phyloP scores from a whole-genome alignment of 352 stramenopile genomes.

The Phytophthora pseudosyringae region DNA sequence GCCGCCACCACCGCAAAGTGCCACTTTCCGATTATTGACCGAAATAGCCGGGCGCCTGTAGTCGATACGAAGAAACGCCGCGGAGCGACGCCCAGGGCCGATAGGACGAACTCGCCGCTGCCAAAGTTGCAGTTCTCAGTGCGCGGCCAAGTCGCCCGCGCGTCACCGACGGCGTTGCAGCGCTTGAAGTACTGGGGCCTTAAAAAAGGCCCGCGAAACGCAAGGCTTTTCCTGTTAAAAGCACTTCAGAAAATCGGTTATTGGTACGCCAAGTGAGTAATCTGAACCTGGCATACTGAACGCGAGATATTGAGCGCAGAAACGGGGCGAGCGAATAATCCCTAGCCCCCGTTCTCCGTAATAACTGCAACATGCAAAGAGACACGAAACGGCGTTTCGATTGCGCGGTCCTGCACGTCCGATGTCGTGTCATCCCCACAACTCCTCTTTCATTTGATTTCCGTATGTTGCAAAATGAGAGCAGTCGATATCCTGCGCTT shows the following conservation, averaged over 20 bases:
- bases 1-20: slow-evolving; percentile 26
- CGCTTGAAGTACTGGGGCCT: slow-evolving; percentile 28
- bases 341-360: slow-evolving; percentile 3
- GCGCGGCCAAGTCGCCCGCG: slow-evolving; percentile 26
- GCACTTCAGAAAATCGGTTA: slow-evolving; percentile 8
- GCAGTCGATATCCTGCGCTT: background rate
- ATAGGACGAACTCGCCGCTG: background rate
- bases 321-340: slow-evolving; percentile 1
- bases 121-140: slow-evolving; percentile 32
- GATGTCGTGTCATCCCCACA: background rate
- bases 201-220: slow-evolving; percentile 19
- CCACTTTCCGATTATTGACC: slow-evolving; percentile 18
- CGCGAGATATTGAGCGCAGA: slow-evolving; percentile 16
- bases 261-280: slow-evolving; percentile 17
- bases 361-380: slow-evolving; percentile 53
- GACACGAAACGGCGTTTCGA: slow-evolving; percentile 43
- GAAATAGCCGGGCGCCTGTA: slow-evolving; percentile 18
- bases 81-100: background rate
- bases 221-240: slow-evolving; percentile 10
- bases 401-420: background rate
- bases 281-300: slow-evolving; percentile 17
- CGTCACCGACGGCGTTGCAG: slow-evolving; percentile 28
- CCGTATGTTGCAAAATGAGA: background rate
- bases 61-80: slow-evolving; percentile 27
- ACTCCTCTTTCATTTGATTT: background rate